These are phyloP conservation scores for Diutina ranongensis DNA, from an alignment of 1,139 yeast genomes.

Conservation along the genomic window DNA sequence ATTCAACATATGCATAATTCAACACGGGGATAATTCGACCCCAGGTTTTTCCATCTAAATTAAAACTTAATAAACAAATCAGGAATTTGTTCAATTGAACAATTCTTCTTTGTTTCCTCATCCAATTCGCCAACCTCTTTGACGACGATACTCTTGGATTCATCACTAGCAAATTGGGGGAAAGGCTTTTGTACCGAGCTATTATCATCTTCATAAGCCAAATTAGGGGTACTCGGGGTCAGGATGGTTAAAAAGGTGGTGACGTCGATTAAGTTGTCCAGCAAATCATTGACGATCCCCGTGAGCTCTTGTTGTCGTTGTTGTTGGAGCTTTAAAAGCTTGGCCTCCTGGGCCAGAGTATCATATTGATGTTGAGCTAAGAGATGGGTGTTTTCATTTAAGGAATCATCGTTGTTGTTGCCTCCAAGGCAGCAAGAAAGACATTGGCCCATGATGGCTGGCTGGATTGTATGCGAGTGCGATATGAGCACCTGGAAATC, in stretches of 20 bases:
- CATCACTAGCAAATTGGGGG: neutral
- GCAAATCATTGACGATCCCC: conserved; percentile 30
- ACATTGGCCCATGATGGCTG: conserved; percentile 7
- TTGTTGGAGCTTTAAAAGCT: conserved; percentile 24
- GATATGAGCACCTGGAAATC: too few relatives aligned
- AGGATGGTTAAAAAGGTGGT: conserved; percentile 24
- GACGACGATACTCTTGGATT: neutral
- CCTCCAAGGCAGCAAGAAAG: conserved; percentile 6
- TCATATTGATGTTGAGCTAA: conserved; percentile 19
- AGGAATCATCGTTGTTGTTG: conserved; percentile 5
- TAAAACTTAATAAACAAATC: conserved; percentile 2
- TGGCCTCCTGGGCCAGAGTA: conserved; percentile 30
- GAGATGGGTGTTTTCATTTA: conserved; percentile 16
- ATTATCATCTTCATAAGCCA: conserved; percentile 1
- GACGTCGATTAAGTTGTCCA: conserved; percentile 34
- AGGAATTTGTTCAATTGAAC: neutral
- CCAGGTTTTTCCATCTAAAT: neutral
- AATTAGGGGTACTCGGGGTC: conserved; percentile 3
- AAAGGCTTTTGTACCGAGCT: neutral
- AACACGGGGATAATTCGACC: too few relatives aligned
- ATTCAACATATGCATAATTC: too few relatives aligned
- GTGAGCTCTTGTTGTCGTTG: conserved; percentile 34
- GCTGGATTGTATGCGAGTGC: too few relatives aligned
- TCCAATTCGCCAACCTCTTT: neutral
- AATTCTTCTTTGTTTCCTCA: neutral